phyloP scores from a whole-genome alignment of 2,329 filamentous ascomycete species.

The Rhynchosporium graminicola region DNA sequence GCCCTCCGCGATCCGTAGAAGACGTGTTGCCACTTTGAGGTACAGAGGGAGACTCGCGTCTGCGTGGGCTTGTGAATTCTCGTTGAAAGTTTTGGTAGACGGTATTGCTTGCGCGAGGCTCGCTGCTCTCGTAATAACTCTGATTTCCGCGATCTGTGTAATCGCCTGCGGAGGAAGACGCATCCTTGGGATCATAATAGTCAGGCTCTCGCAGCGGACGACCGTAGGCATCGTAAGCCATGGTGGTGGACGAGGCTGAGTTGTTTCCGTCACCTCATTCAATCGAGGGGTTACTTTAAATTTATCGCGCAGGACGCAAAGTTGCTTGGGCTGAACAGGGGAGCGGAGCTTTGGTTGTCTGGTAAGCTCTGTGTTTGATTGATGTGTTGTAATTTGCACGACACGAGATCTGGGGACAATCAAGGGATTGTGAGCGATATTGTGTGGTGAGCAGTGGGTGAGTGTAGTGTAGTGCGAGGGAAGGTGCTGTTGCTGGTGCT shows the following conservation, averaged over 20 bases:
- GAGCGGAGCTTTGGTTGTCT: neutral
- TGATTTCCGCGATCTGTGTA: conserved; percentile 22
- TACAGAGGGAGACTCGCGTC: conserved; percentile 28
- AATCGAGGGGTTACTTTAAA: conserved; percentile 8
- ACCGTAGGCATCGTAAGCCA: conserved; percentile 36
- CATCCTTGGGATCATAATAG: conserved; percentile 28
- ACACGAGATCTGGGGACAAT: conserved; percentile 6
- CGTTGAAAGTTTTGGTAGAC: conserved; percentile 16
- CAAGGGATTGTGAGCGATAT: conserved; percentile 1
- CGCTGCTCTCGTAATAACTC: conserved; percentile 25
- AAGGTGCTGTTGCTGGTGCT: neutral
- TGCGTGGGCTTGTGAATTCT: conserved; percentile 26
- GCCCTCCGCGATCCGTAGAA: conserved; percentile 25
- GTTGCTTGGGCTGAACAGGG: conserved; percentile 7
- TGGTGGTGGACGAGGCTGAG: conserved; percentile 32
- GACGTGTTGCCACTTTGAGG: conserved; percentile 27
- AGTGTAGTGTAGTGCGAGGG: neutral
- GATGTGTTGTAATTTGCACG: conserved; percentile 7
- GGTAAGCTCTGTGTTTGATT: neutral
- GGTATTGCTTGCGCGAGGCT: conserved; percentile 33
- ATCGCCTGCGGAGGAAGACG: conserved; percentile 22
- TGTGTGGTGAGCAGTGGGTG: neutral
- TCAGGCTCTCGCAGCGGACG: conserved; percentile 30
- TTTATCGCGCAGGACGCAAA: conserved; percentile 5
- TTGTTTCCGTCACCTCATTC: conserved; percentile 29